Evolutionary conservation across 139 green algal genomes (phyloP).

Genomic region (Micromonas pusilla): DNA sequence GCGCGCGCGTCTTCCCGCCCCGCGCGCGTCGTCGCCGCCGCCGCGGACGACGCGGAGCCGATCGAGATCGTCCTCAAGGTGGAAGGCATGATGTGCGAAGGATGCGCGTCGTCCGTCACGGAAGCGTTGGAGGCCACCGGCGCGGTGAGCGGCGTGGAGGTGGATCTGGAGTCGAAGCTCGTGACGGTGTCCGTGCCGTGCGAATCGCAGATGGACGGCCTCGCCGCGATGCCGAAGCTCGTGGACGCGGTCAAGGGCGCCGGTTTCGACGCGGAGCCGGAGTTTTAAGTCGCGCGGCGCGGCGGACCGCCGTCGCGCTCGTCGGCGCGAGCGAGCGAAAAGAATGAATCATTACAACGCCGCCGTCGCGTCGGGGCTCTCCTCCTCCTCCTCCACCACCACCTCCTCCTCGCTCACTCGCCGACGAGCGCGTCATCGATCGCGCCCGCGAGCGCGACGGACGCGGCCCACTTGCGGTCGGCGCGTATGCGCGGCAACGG

Average conservation of each 20-base stretch:
- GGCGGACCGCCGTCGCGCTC: too few species aligned
- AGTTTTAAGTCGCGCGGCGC: not conserved
- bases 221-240: constrained; percentile 5
- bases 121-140: not conserved
- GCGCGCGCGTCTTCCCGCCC: not conserved
- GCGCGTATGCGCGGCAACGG: too few species aligned
- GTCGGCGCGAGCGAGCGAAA: too few species aligned
- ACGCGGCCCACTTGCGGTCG: too few species aligned
- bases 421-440: too few species aligned
- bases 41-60: not conserved
- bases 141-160: not conserved
- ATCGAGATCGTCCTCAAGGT: constrained; percentile 8
- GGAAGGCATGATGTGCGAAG: constrained; percentile 28
- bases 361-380: too few species aligned
- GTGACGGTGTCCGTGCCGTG: not conserved
- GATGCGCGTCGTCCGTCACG: constrained; percentile 9
- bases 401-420: too few species aligned
- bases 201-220: not conserved
- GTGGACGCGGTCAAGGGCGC: constrained; percentile 4
- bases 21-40: not conserved
- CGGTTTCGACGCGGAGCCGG: constrained; percentile 20
- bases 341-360: not conserved
- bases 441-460: too few species aligned
- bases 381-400: too few species aligned
- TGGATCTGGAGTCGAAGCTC: constrained; percentile 23